Evolutionary conservation across 2,329 filamentous ascomycete genomes (phyloP).

Genomic region (Cordyceps fumosorosea): DNA sequence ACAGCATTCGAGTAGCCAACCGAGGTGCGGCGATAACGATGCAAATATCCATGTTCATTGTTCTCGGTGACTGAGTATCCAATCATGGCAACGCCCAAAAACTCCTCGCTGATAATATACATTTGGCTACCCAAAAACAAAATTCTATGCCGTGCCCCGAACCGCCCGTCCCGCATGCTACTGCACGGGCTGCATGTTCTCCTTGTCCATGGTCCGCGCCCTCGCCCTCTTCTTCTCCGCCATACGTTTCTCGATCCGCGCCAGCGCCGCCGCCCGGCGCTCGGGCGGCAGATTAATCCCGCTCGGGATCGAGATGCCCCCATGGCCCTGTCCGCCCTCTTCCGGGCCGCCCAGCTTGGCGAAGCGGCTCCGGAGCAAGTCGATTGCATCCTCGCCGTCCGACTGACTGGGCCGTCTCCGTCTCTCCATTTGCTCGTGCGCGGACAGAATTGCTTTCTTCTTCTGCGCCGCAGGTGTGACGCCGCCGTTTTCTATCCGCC

Average conservation of each 20-base stretch:
- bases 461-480: slow-evolving; percentile 16
- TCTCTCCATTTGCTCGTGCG: neutral
- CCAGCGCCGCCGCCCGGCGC: slow-evolving; percentile 47
- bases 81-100: neutral
- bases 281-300: slow-evolving; percentile 42
- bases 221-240: slow-evolving; percentile 40
- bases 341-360: slow-evolving; percentile 37
- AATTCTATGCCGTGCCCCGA: neutral
- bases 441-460: neutral
- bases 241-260: slow-evolving; percentile 47
- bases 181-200: slow-evolving; percentile 40
- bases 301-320: slow-evolving; percentile 31
- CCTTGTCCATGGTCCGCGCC: slow-evolving; percentile 37
- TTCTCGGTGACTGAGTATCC: neutral
- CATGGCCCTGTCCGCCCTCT: slow-evolving; percentile 25
- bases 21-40: neutral
- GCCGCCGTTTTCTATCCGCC: slow-evolving; percentile 24
- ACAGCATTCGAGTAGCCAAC: too few relatives aligned
- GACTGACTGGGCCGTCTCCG: neutral
- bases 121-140: slow-evolving; percentile 1
- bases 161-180: neutral
- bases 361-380: slow-evolving; percentile 40
- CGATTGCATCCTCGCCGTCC: slow-evolving; percentile 29
- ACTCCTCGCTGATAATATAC: slow-evolving; percentile 9
- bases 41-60: neutral